Percentiles rank a stretch among this genome's conserved stretches.
phyloP scores from a whole-genome alignment of 495 filamentous ascomycete species.

The Penicillium waksmanii region DNA sequence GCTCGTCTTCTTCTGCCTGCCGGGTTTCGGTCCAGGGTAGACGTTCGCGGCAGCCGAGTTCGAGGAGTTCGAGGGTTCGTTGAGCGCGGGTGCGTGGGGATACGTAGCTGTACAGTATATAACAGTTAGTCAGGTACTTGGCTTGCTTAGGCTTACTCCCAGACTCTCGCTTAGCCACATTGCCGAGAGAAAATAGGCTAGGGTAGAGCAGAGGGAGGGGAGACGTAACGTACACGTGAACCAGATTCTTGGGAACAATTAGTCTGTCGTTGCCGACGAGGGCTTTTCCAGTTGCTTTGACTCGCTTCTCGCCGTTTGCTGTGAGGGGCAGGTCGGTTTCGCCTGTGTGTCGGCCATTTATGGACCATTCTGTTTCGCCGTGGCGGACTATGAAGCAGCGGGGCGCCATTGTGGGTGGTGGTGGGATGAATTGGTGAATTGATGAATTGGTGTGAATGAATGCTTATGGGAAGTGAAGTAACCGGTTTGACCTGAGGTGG shows the following conservation, averaged over 20 bases:
- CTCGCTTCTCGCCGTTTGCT: conserved; percentile 80
- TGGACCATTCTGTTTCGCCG: conserved; percentile 96
- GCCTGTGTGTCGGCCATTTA: conserved; percentile 90
- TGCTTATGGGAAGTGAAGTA: background rate
- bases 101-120: conserved; percentile 64
- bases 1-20: conserved; percentile 41
- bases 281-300: conserved; percentile 78
- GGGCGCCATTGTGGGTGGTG: conserved; percentile 59
- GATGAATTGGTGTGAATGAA: too few species aligned
- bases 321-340: conserved; percentile 86
- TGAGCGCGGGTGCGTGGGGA: conserved; percentile 87
- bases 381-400: conserved; percentile 93
- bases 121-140: conserved; percentile 7
- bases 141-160: background rate
- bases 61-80: conserved; percentile 82
- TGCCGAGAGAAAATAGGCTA: background rate
- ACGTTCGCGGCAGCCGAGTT: conserved; percentile 56
- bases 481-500: too few species aligned
- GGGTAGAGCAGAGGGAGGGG: background rate
- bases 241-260: conserved; percentile 81
- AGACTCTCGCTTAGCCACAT: background rate
- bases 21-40: conserved; percentile 56
- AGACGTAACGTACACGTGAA: conserved; percentile 61
- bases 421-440: background rate
- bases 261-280: conserved; percentile 83